These are phyloP conservation scores for Pezicula neosporulosa DNA, from an alignment of 2,329 filamentous ascomycete species.

Conservation along the genomic window DNA sequence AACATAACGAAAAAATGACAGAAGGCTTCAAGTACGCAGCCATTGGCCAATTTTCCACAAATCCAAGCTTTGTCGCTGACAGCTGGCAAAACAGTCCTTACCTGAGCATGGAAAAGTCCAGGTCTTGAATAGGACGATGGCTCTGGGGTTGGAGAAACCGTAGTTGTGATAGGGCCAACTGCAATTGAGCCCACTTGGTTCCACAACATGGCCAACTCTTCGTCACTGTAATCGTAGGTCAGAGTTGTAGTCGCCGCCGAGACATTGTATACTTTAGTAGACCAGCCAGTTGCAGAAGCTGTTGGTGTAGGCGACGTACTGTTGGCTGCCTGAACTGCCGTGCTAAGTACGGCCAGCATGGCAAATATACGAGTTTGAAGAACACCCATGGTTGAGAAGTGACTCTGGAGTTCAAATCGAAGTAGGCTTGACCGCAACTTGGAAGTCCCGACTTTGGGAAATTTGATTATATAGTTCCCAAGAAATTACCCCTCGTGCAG, in stretches of 20 bases:
- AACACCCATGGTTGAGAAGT: not conserved
- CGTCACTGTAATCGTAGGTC: slow-evolving; percentile 42
- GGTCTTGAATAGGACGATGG: slow-evolving; percentile 34
- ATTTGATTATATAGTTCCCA: no score
- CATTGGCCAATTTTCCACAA: slow-evolving; percentile 1
- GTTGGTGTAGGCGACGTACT: not conserved
- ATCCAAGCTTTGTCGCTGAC: slow-evolving; percentile 13
- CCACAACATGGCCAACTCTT: slow-evolving; percentile 42
- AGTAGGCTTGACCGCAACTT: no score
- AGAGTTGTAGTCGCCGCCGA: slow-evolving; percentile 39
- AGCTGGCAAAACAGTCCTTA: slow-evolving; percentile 27
- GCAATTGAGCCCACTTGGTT: slow-evolving; percentile 39
- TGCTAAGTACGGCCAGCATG: not conserved
- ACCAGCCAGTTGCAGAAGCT: slow-evolving; percentile 1
- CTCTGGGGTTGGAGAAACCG: slow-evolving; percentile 38
- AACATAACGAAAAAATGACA: no score
- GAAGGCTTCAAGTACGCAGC: no score
- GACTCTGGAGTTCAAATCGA: no score
- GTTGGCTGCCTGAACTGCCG: not conserved
- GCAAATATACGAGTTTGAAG: not conserved
- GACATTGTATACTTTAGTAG: slow-evolving; percentile 31
- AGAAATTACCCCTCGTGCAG: no score
- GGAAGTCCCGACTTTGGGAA: no score
- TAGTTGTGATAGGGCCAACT: slow-evolving; percentile 37
- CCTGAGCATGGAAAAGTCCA: slow-evolving; percentile 37